Evolutionary conservation across 2,329 filamentous ascomycete genomes (phyloP).

Genomic region (Aspergillus quadricinctus): DNA sequence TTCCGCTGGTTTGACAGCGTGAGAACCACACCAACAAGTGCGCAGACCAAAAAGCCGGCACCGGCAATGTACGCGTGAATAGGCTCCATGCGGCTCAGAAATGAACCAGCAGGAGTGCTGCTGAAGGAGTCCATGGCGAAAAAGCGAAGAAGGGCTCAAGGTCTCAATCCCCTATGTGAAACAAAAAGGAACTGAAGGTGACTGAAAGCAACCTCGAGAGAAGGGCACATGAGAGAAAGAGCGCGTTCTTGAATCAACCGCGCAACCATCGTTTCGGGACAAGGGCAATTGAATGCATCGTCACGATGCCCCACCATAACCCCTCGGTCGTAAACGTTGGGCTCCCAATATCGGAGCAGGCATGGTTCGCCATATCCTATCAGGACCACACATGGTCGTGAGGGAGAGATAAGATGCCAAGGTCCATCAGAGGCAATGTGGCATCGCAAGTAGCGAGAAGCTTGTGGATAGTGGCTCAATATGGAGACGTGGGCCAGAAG

Average conservation of each 20-base stretch:
- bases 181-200: conserved; percentile 7
- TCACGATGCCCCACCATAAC: conserved; percentile 15
- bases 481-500: background rate
- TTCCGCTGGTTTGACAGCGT: conserved; percentile 25
- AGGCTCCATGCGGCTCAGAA: conserved; percentile 22
- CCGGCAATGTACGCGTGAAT: conserved; percentile 31
- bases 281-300: conserved; percentile 7
- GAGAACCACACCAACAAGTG: conserved; percentile 30
- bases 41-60: conserved; percentile 31
- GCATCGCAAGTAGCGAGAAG: background rate
- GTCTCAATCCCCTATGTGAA: conserved; percentile 5
- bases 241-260: conserved; percentile 20
- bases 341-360: conserved; percentile 8
- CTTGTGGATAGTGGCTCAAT: background rate
- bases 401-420: conserved; percentile 10
- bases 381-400: conserved; percentile 31
- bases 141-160: background rate
- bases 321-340: conserved; percentile 10
- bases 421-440: background rate
- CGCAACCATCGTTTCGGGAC: conserved; percentile 2
- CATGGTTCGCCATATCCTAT: conserved; percentile 23
- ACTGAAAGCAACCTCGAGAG: conserved; percentile 4
- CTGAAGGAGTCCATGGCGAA: conserved; percentile 13
- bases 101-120: conserved; percentile 6
- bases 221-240: background rate